Conservation (phyloP, 2,329 filamentous ascomycete genomes). For the Fusarium nelsonii region DNA sequence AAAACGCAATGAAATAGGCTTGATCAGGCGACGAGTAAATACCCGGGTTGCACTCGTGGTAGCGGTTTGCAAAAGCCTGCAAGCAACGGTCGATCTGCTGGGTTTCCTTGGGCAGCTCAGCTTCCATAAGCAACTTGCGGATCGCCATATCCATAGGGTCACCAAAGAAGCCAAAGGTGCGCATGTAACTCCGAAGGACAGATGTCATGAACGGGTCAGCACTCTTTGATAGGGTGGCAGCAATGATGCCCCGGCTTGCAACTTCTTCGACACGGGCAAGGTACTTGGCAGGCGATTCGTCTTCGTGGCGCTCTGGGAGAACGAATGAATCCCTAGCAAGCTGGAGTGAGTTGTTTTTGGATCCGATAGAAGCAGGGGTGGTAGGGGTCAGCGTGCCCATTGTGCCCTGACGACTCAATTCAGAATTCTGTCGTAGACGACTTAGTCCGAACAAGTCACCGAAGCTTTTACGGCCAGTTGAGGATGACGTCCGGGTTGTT, state of each 20-base stretch:
- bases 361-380: conserved; percentile 76
- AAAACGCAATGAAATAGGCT: conserved; percentile 98
- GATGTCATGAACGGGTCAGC: conserved; percentile 84
- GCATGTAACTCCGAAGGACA: conserved; percentile 93
- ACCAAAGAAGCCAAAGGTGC: conserved; percentile 93
- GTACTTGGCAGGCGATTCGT: conserved; percentile 92
- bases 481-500: conserved; percentile 82
- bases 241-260: conserved; percentile 84
- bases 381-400: conserved; percentile 75
- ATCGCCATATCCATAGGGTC: conserved; percentile 99
- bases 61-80: conserved; percentile 94
- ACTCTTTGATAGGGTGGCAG: conserved; percentile 86
- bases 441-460: conserved; percentile 86
- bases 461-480: conserved; percentile 92
- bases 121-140: conserved; percentile 94
- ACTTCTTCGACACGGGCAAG: conserved; percentile 84
- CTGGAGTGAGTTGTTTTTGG: conserved; percentile 87
- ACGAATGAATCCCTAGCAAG: conserved; percentile 77
- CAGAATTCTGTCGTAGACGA: conserved; percentile 84
- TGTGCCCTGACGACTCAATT: conserved; percentile 77
- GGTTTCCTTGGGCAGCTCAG: conserved; percentile 94
- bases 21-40: conserved; percentile 93
- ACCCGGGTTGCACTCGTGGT: conserved; percentile 97
- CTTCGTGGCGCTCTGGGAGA: conserved; percentile 83
- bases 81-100: conserved; percentile 97